Evolutionary conservation across 192 early-diverging fungal genomes (phyloP).

Genomic region (Backusella circina): DNA sequence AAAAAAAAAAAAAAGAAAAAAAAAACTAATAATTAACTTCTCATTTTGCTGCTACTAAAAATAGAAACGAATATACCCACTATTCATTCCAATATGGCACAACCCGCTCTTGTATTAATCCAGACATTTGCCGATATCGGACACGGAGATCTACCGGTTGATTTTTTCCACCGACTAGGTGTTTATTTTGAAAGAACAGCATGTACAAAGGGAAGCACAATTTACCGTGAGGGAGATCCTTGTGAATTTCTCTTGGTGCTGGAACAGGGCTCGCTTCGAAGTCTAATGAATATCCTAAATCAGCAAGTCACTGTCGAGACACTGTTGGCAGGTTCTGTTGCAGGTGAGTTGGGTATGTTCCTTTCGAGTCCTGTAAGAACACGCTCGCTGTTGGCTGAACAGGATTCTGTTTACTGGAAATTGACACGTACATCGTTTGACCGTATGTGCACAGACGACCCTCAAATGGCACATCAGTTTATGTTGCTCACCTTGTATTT

Average conservation of each 20-base stretch:
- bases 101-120: slow-evolving; percentile 51
- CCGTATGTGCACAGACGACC: slow-evolving; percentile 62
- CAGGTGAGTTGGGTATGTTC: slow-evolving; percentile 86
- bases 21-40: not conserved
- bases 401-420: slow-evolving; percentile 71
- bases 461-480: slow-evolving; percentile 71
- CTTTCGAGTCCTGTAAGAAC: slow-evolving; percentile 34
- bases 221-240: slow-evolving; percentile 65
- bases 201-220: slow-evolving; percentile 46
- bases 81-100: slow-evolving; percentile 36
- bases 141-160: slow-evolving; percentile 15
- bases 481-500: slow-evolving; percentile 73
- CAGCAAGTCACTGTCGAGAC: slow-evolving; percentile 59
- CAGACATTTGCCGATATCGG: slow-evolving; percentile 63
- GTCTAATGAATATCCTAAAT: slow-evolving; percentile 1
- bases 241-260: slow-evolving; percentile 70
- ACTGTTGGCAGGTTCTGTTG: slow-evolving; percentile 87
- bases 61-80: slow-evolving; percentile 14
- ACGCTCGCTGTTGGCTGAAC: slow-evolving; percentile 58
- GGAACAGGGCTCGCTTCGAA: slow-evolving; percentile 68
- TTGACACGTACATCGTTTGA: slow-evolving; percentile 65
- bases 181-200: slow-evolving; percentile 63
- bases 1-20: not conserved
- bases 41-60: not conserved
- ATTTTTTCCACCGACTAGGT: slow-evolving; percentile 55